Evolutionary conservation across 2,329 filamentous ascomycete species (phyloP), one percentile per base, ranked within the genome.

Genomic region (Stachybotrys chartarum): DNA sequence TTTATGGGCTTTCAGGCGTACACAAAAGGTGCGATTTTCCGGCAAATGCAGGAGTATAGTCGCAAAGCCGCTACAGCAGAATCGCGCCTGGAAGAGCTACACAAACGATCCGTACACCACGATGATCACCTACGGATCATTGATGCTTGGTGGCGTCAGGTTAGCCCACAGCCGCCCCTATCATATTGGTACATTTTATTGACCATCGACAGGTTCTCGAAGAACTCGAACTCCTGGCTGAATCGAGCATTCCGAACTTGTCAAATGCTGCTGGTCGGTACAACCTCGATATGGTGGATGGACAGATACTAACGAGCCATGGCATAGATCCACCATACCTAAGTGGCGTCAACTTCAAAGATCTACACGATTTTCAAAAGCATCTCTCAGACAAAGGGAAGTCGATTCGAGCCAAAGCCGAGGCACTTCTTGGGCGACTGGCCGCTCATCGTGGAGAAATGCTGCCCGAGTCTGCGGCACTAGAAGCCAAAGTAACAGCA

Each of bases 41-140:
- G 95, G 56, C 93, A 97, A 75, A 96, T 99, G 91, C 90, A 91
- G 69, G 94, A 97, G 74, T 97, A 96, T 74, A 96, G 96, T 75
- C 86, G 94, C 64, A 91, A 96, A 70, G 92, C 91, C 69, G 80
- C 82, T 56, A 88, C 88, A 46, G 77, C 95, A 59, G 92, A 97
- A 75, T 79, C 84, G 56, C 88, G 90, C 67, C 78, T 97, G 58
- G 87, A 87, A 67, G 89, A 96, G 61, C 77, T 95, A 59, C 83
- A 89, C 61, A 91, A 91, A 69, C 83, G 85, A 66, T 84, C 88
- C 32, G 80, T 83, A 59, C 85, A 94, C 72, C 91, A 97, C 73
- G 91, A 97, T 73, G 91, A 97, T 64, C 94, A 97, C 70, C 77
- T 99, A 53, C 86, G 93, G 66, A 83, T 91, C 60, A 86, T 97